Evolutionary conservation across 805 yeast genomes (phyloP), one percentile per base, ranked within the genome.

Genomic region (Saccharomycopsis babjevae): DNA sequence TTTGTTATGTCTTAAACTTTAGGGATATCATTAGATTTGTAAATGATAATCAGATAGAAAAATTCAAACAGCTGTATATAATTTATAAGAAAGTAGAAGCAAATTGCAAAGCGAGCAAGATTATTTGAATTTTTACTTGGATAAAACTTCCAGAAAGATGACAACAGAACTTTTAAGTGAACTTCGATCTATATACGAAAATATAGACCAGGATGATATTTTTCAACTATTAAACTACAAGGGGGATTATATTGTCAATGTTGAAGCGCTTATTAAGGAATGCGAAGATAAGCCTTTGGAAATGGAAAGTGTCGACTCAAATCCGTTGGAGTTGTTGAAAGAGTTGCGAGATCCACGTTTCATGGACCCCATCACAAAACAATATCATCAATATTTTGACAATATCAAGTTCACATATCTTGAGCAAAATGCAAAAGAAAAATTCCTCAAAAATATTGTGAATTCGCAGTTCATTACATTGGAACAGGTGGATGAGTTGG

Each of bases 371-470:
- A 60, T 64, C 4, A 42, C 56, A 11, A 59, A 57, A 6, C 61
- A 62, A 34, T 56, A 54, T 40, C 61, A 62, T 36, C 63, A 55
- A 59, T 60, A 54, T 38, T 64, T 64, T 46, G 56, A 62, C 11
- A 64, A 64, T 50, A 36, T 64, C 3, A 64, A 64, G 50, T 64
- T 64, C 43, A 61, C 63, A 5, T 64, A 64, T 34, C 42, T 64
- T 36, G 66, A 64, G 38, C 66, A 64, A 30, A 59, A 50, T 25
- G 56, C 64, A 22, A 64, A 64, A 36, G 64, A 62, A 34, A 64
- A 64, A 46, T 64, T 64, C 39, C 42, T 64, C 11, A 36, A 59
- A 5, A 59, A 64, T 20, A 34, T 64, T 11, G 59, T 61, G 25
- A 54, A 54, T 46, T 59, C 64, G 16, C 50, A 50, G n/a, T 62